Conservation (phyloP, 2,329 filamentous ascomycete species). For the Akanthomyces muscarius region DNA sequence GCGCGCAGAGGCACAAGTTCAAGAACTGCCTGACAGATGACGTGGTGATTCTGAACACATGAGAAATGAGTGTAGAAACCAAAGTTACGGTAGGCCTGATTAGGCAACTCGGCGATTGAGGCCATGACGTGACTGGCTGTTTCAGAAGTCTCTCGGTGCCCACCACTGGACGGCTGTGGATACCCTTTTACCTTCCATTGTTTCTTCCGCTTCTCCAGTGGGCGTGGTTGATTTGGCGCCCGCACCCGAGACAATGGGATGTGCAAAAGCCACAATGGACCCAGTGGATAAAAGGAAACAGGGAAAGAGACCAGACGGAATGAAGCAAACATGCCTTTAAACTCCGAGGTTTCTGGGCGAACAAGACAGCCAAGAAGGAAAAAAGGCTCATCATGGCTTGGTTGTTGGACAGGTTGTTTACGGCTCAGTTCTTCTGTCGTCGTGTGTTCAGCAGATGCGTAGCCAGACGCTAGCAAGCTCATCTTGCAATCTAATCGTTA, state of each 20-base stretch:
- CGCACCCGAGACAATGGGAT: not conserved
- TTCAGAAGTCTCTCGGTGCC: not conserved
- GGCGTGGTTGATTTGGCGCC: not conserved
- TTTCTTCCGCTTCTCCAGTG: not conserved
- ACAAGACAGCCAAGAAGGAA: not conserved
- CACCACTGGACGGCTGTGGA: not conserved
- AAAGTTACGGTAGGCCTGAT: not conserved
- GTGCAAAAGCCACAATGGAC: not conserved
- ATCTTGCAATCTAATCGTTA: too few species aligned
- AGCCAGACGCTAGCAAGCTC: too few species aligned
- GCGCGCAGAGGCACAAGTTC: too few species aligned
- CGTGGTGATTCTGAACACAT: not conserved
- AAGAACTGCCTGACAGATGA: too few species aligned
- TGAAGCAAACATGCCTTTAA: not conserved
- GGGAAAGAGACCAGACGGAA: not conserved
- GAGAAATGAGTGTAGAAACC: not conserved
- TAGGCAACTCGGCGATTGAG: not conserved
- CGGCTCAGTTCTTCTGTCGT: too few species aligned
- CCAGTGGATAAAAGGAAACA: not conserved
- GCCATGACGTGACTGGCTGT: slow-evolving; percentile 9
- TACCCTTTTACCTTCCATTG: not conserved
- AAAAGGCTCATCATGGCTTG: too few species aligned
- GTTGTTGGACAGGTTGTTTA: too few species aligned
- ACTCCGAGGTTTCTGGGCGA: not conserved
- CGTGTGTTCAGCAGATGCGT: too few species aligned